A percentile compares a stretch with the other conserved stretches of the same genome.
These are phyloP conservation scores for Rutstroemia sp. DNA, from an alignment of 2,329 filamentous ascomycete genomes.

Conservation along the genomic window DNA sequence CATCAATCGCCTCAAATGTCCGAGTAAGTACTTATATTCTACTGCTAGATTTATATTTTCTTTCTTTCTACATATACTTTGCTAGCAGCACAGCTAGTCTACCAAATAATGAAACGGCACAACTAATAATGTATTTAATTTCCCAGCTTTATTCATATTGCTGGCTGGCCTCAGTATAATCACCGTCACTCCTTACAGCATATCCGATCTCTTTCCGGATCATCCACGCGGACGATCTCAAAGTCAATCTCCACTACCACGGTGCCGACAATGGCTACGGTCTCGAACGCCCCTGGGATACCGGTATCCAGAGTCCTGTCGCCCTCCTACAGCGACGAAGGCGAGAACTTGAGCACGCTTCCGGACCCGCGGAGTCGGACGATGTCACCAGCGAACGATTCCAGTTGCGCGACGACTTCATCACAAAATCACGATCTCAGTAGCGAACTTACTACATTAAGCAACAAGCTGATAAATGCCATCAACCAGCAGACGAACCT, in stretches of 20 bases:
- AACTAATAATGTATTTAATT: constrained; percentile 4
- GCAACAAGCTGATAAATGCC: constrained; percentile 91
- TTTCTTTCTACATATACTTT: background rate
- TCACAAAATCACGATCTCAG: constrained; percentile 48
- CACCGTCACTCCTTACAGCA: constrained; percentile 23
- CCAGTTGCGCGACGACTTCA: constrained; percentile 28
- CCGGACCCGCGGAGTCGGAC: constrained; percentile 54
- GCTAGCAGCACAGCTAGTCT: background rate
- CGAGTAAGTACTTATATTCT: constrained; percentile 1
- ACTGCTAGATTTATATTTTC: background rate
- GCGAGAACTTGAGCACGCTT: constrained; percentile 60
- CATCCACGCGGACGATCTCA: constrained; percentile 17
- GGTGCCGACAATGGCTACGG: constrained; percentile 33
- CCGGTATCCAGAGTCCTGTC: constrained; percentile 21
- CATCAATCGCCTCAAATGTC: constrained; percentile 1
- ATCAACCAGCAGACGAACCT: constrained; percentile 94
- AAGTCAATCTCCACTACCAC: constrained; percentile 34
- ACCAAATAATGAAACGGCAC: background rate
- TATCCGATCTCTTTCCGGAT: constrained; percentile 1
- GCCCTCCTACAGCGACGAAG: constrained; percentile 39
- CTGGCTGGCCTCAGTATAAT: constrained; percentile 39
- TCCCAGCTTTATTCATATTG: constrained; percentile 45
- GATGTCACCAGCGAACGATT: constrained; percentile 38
- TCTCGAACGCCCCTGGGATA: constrained; percentile 20
- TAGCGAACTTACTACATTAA: constrained; percentile 74